These are phyloP conservation scores for Blastocladiella britannica DNA, from an alignment of 192 early-diverging fungal species.

Conservation along the genomic window DNA sequence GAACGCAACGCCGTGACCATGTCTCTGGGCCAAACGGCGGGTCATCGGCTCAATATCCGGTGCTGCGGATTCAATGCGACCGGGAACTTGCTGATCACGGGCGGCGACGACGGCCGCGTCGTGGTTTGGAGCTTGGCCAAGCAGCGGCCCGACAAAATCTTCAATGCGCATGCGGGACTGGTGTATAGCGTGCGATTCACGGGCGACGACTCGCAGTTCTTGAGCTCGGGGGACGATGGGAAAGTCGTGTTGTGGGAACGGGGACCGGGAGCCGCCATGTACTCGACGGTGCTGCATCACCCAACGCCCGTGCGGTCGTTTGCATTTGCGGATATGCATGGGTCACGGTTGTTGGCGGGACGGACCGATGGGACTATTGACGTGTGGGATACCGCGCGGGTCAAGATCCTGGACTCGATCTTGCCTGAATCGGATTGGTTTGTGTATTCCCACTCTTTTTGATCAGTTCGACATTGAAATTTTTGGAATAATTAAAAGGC, in stretches of 20 bases:
- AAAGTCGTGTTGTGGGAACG: conserved; percentile 1
- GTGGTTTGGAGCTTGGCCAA: conserved; percentile 24
- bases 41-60: conserved; percentile 8
- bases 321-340: too few species aligned
- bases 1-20: conserved; percentile 9
- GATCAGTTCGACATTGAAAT: background rate
- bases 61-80: conserved; percentile 13
- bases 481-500: too few species aligned
- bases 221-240: background rate
- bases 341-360: conserved; percentile 21
- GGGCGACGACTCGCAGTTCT: too few species aligned
- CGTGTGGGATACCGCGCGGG: conserved; percentile 16
- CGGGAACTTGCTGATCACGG: conserved; percentile 14
- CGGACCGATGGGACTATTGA: conserved; percentile 22
- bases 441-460: background rate
- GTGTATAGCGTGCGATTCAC: too few species aligned
- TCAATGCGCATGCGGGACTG: background rate
- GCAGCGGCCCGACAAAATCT: background rate
- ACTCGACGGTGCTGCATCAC: conserved; percentile 21
- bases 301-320: conserved; percentile 21
- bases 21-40: background rate
- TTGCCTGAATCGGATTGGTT: conserved; percentile 25
- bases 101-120: conserved; percentile 20
- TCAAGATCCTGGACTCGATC: conserved; percentile 19
- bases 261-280: too few species aligned